phyloP scores from a whole-genome alignment of 257 asterid species.

The Echites panduratus region DNA sequence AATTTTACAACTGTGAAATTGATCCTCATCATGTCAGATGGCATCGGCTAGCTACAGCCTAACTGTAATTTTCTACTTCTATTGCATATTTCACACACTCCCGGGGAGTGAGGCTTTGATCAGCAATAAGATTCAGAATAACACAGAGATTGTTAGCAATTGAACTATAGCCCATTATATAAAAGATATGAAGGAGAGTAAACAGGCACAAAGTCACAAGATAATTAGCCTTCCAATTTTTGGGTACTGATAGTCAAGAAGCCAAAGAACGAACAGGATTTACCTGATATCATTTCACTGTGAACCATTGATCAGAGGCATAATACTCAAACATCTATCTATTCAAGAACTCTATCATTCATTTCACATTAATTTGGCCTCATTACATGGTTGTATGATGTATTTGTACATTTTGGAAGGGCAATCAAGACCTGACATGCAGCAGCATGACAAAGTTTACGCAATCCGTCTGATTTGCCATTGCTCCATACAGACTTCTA shows the following conservation, averaged over 20 bases:
- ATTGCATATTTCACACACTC: not conserved
- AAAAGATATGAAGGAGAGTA: not conserved
- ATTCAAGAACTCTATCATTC: not conserved
- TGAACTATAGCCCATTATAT: not conserved
- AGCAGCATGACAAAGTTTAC: not conserved
- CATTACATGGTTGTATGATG: not conserved
- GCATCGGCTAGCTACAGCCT: not conserved
- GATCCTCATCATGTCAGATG: not conserved
- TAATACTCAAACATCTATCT: not conserved
- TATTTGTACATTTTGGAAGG: conserved; percentile 7
- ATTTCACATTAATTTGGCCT: not conserved
- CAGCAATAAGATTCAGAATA: not conserved
- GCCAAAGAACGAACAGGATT: not conserved
- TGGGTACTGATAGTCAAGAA: not conserved
- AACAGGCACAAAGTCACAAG: not conserved
- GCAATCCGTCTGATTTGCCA: not conserved
- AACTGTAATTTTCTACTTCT: not conserved
- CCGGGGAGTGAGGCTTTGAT: not conserved
- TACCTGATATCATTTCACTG: not conserved
- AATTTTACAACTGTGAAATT: not conserved
- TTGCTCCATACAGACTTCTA: not conserved
- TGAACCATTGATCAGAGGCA: not conserved
- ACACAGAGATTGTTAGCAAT: not conserved
- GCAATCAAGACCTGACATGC: not conserved
- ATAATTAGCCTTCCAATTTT: not conserved